Base-by-base conservation (phyloP, 371 early-diverging fungal species). In the Blakeslea trispora region DNA sequence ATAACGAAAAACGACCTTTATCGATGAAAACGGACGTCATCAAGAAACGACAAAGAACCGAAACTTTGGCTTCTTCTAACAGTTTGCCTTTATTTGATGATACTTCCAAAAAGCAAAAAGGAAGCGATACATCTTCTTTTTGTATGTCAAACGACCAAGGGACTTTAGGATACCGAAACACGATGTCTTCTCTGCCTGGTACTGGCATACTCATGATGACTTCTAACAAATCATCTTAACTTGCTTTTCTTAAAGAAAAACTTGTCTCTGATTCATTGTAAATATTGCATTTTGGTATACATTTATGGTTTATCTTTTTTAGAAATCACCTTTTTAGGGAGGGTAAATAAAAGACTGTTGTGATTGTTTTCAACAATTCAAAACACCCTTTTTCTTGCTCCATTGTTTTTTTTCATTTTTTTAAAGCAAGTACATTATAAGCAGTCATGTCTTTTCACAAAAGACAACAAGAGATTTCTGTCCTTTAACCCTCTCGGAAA, bases 21-120 rank as follows among this genome's bases (percentile, higher is more conserved):
- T 80, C 84, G 0, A 84, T 93, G 74, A 91, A 90, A 63, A 88
- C 89, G 5, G 88, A 90, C 56, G 82, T 92, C 15, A 93, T 93
- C 51, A 85, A 88, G 44, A 93, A 93, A 61, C 82, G 94, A 39
- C 85, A 88, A 55, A 81, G 91, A 28, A 82, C 85, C 44, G 89
- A 88, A 65, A 72, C 71, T 18, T 32, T 63, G 8, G 17, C 57
- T 6, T 50, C 53, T 1, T 43, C 18, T 17, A 22, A 28, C 7
- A 28, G 7, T 7, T 28, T 47, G 9, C 7, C 54, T 3, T 39
- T 18, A 13, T 15, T 22, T 24, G 31, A 43, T 13, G 43, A 61
- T 19, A n/a, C 44, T 9, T 24, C 50, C 3, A 69, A 64, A 24
- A 61, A 61, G 35, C 57, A 61, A 14, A 42, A 53, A 7, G 62